Base-by-base conservation (phyloP, 2,329 filamentous ascomycete species). In the Simplicillium aogashimaense region DNA sequence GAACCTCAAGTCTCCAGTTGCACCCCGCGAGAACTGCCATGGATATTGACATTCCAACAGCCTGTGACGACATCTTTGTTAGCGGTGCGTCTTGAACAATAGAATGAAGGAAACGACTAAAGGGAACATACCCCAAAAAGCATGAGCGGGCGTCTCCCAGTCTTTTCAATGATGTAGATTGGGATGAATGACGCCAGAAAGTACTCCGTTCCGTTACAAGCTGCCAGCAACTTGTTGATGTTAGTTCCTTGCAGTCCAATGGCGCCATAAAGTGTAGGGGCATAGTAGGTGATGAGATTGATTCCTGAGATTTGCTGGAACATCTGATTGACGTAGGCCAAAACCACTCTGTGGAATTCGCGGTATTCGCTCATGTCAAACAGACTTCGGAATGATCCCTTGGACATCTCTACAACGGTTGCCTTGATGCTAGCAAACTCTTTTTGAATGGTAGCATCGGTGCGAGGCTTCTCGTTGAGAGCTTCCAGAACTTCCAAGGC, bases 281-380 rank as follows among this genome's bases (percentile, higher is more conserved):
- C 39, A 43, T 55, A 55, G 44, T 55, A 55, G 8, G 50, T 53
- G 36, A 52, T 55, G 41, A 55, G 46, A 44, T 55, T 55, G 38
- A 55, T 53, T 6, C 53, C 53, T 32, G 46, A 49, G 14, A 53
- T 47, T 20, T 50, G 43, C 17, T 65, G 67, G 57, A 72, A 76
- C 60, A 74, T 65, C 51, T 75, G 71, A 54, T 74, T 75, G 56
- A 74, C 65, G 47, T 75, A 75, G 44, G 69, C 72, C 18, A 76
- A 61, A 11, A 70, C 52, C 8, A 69, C 69, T 40, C 73, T 70
- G 56, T 76, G 72, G 45, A 76, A 63, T 54, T 76, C 68, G 33
- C 71, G 66, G 50, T 76, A 64, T 45, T 73, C 68, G 44, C 61
- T 66, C 65, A 74, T 74, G 45, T 69, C 76, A 56, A 78, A 78